These are phyloP conservation scores for Mycena sp. DNA, from an alignment of 1,284 basidiomycete species.

Conservation along the genomic window DNA sequence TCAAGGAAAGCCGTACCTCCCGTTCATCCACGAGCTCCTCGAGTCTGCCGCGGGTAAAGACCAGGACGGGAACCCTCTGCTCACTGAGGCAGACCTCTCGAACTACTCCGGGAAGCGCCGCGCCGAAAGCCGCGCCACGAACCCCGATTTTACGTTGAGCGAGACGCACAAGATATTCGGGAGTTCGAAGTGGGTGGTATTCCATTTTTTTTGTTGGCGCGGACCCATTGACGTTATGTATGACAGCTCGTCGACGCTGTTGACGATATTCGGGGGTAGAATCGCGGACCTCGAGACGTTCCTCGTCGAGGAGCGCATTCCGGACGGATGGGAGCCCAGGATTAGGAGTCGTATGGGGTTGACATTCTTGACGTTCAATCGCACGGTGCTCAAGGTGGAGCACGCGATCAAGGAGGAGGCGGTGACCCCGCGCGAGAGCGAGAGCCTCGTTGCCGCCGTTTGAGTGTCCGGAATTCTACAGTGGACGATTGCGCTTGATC, in stretches of 20 bases:
- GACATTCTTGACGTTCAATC: constrained; percentile 66
- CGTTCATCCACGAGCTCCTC: constrained; percentile 67
- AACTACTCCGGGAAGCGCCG: constrained; percentile 64
- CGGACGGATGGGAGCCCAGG: constrained; percentile 73
- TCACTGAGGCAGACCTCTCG: constrained; percentile 68
- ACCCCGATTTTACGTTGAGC: constrained; percentile 61
- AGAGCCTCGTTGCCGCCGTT: too few relatives aligned
- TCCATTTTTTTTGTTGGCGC: not conserved
- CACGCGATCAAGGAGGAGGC: constrained; percentile 45
- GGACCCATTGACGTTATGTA: constrained; percentile 7
- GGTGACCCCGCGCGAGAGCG: too few relatives aligned
- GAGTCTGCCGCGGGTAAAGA: constrained; percentile 65
- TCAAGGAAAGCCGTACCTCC: constrained; percentile 59
- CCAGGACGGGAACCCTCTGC: constrained; percentile 47
- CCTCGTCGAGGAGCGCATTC: constrained; percentile 71
- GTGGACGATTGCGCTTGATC: too few relatives aligned
- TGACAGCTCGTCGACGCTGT: constrained; percentile 65
- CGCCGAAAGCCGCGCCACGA: constrained; percentile 57
- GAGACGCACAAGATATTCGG: constrained; percentile 68
- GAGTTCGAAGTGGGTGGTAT: constrained; percentile 73
- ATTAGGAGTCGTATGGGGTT: constrained; percentile 62
- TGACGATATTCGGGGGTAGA: constrained; percentile 71
- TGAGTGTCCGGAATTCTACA: too few relatives aligned
- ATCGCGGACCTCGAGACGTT: constrained; percentile 62
- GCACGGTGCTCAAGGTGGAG: constrained; percentile 61